Evolutionary conservation across 2,329 filamentous ascomycete genomes (phyloP).

Genomic region (Ceratocystis albifundus): DNA sequence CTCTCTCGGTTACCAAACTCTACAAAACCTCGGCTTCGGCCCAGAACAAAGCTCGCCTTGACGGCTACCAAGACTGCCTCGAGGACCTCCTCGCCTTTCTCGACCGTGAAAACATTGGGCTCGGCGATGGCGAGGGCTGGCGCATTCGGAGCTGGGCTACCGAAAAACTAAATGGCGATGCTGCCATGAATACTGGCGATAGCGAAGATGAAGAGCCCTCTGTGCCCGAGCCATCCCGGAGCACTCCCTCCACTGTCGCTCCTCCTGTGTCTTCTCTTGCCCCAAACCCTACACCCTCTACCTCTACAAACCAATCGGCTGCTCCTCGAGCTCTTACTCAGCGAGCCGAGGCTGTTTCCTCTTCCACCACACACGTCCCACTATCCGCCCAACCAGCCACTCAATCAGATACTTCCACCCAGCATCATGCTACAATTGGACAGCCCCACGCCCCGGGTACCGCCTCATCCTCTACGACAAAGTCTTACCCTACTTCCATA

Average conservation of each 20-base stretch:
- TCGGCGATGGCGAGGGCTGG: conserved; percentile 67
- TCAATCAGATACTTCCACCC: conserved; percentile 14
- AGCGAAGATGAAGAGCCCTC: conserved; percentile 57
- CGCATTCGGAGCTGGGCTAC: conserved; percentile 53
- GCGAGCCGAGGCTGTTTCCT: background rate
- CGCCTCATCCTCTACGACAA: conserved; percentile 18
- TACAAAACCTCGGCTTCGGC: conserved; percentile 83
- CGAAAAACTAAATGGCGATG: conserved; percentile 55
- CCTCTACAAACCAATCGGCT: conserved; percentile 25
- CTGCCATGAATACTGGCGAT: conserved; percentile 43
- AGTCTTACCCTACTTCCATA: conserved; percentile 11
- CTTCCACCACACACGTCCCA: background rate
- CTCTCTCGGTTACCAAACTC: conserved; percentile 86
- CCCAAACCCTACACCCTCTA: conserved; percentile 17
- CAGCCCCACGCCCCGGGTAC: background rate
- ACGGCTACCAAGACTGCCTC: conserved; percentile 88
- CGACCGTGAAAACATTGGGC: conserved; percentile 67
- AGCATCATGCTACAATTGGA: background rate
- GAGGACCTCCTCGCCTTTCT: conserved; percentile 80
- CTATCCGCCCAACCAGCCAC: conserved; percentile 9
- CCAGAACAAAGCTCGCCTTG: conserved; percentile 59
- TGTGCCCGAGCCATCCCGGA: conserved; percentile 29
- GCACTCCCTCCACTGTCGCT: background rate
- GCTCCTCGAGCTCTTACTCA: conserved; percentile 27
- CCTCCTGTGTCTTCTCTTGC: conserved; percentile 25